A percentile compares a stretch with the other conserved stretches of the same genome.
phyloP scores from a whole-genome alignment of 176 grass and related monocot genomes.

The Aegilops speltoides region DNA sequence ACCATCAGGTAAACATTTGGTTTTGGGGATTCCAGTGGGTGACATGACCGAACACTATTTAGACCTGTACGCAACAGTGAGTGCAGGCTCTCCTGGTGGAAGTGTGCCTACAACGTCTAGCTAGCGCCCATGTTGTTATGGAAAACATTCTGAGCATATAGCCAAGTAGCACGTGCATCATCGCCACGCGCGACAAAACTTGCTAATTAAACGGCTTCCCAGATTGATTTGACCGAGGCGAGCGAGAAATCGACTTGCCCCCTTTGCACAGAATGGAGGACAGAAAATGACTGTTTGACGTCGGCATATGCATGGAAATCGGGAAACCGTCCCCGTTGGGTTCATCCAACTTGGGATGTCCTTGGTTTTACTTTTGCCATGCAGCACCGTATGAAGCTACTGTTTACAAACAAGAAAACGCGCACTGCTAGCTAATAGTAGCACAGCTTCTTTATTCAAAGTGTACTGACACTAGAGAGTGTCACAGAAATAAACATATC shows the following conservation, averaged over 20 bases:
- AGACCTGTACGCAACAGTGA: too few relatives aligned
- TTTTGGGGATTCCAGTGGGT: too few relatives aligned
- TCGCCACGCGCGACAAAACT: neutral
- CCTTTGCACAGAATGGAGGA: neutral
- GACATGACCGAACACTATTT: too few relatives aligned
- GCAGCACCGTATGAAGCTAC: neutral
- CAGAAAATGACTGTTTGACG: neutral
- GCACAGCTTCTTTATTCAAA: neutral
- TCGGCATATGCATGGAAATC: neutral
- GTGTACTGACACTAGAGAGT: neutral
- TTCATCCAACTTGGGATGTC: neutral
- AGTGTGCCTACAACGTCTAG: too few relatives aligned
- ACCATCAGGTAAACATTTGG: too few relatives aligned
- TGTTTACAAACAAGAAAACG: neutral
- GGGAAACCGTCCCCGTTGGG: neutral
- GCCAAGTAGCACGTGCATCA: neutral
- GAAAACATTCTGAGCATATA: neutral
- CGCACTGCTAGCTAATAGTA: neutral
- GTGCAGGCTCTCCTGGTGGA: too few relatives aligned
- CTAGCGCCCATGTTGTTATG: neutral
- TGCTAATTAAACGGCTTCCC: neutral
- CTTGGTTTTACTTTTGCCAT: neutral
- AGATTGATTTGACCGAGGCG: neutral
- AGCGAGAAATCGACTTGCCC: neutral
- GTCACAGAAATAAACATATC: too few relatives aligned